Evolutionary conservation across 306 rosid genomes (phyloP).

Genomic region (Hylodesmum podocarpum): DNA sequence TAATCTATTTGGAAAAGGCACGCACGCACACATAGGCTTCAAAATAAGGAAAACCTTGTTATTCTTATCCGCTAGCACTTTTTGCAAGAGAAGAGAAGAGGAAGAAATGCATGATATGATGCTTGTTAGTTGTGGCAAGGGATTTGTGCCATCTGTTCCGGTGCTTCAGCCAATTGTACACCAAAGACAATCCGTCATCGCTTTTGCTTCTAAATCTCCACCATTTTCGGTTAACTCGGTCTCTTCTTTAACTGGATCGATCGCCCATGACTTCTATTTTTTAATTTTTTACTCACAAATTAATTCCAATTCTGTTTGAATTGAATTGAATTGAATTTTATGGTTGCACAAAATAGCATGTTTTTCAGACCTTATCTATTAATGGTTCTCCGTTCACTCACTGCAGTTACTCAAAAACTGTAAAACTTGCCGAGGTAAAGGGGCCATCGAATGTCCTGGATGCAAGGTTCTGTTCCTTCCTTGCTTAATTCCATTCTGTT

Average conservation of each 20-base stretch:
- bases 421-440: constrained; percentile 62
- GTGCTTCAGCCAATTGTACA: not conserved
- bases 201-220: constrained; percentile 53
- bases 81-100: not conserved
- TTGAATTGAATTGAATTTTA: no score
- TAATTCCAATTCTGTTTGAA: no score
- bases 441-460: constrained; percentile 80
- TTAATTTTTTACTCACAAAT: not conserved
- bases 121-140: not conserved
- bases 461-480: constrained; percentile 57
- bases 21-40: no score
- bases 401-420: constrained; percentile 60
- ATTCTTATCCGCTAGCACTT: not conserved
- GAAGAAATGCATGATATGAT: constrained; percentile 9
- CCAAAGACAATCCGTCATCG: not conserved
- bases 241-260: not conserved
- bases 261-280: not conserved
- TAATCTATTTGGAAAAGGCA: not conserved
- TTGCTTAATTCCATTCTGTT: no score
- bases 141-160: not conserved
- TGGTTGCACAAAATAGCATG: not conserved
- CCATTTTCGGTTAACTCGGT: constrained; percentile 59
- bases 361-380: not conserved
- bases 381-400: no score
- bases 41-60: not conserved